Percentiles rank a stretch among this genome's conserved stretches.
phyloP scores from a whole-genome alignment of 495 filamentous ascomycete genomes.

The Xylaria castorea region DNA sequence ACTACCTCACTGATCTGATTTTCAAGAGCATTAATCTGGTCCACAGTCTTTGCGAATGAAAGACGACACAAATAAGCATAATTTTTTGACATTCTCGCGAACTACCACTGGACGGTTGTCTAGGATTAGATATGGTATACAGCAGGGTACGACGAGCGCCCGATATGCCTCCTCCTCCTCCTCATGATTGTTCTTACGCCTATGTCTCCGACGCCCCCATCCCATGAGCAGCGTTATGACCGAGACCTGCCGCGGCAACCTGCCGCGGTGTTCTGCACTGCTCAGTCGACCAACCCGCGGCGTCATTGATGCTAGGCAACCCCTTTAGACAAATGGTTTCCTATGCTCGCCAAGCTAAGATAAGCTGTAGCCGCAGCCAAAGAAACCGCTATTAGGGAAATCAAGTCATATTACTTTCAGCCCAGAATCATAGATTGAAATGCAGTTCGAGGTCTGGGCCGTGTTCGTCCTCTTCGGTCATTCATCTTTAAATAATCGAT shows the following conservation, averaged over 20 bases:
- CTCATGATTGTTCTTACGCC: background rate
- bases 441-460: slow-evolving; percentile 5
- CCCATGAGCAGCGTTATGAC: background rate
- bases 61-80: background rate
- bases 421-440: background rate
- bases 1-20: background rate
- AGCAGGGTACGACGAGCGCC: slow-evolving; percentile 13
- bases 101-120: slow-evolving; percentile 31
- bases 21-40: background rate
- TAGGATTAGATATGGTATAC: slow-evolving; percentile 31
- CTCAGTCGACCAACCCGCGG: slow-evolving; percentile 21
- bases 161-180: slow-evolving; percentile 1
- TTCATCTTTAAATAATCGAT: slow-evolving; percentile 7
- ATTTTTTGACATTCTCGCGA: slow-evolving; percentile 30
- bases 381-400: slow-evolving; percentile 16
- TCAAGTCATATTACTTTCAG: slow-evolving; percentile 10
- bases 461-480: slow-evolving; percentile 7
- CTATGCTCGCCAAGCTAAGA: background rate
- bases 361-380: slow-evolving; percentile 14
- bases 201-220: slow-evolving; percentile 10
- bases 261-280: slow-evolving; percentile 10
- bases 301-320: background rate
- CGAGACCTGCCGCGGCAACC: background rate
- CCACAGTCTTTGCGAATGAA: background rate
- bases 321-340: background rate